Base-by-base conservation (phyloP, 805 yeast species). In the Candida sonorensis region DNA sequence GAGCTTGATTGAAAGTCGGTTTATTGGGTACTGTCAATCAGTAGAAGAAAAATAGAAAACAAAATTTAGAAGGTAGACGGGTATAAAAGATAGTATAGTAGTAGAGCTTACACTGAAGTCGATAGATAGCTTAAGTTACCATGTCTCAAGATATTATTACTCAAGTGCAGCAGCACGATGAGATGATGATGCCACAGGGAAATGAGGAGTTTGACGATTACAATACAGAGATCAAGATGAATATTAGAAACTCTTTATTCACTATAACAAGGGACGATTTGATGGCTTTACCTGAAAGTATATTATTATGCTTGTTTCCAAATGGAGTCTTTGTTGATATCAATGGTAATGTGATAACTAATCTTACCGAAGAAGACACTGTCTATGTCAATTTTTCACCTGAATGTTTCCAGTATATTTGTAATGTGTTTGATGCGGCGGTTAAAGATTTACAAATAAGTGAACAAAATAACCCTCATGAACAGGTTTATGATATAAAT, bases 201-300 rank as follows among this genome's bases (percentile, higher is more conserved):
- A 43, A 36, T 7, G 40, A 44, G 18, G 48, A 49, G 17, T 33
- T 37, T 35, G 69, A 72, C 27, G 80, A 74, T 45, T 72, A 65
- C 46, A 75, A 72, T 52, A 77, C 88, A 5, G 69, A 76, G 39
- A 83, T 90, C 34, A 78, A 75, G 50, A 66, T 90, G 59, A 78
- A 84, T 49, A 70, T 90, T 33, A 72, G 95, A 30, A 95, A 94
- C 13, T 60, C 59, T 12, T 61, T 67, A 40, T 86, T 88, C 56
- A 74, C 76, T 30, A 78, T 92, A 29, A 77, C 94, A 5, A 69
- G 96, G 40, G 94, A 85, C 46, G 95, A 86, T 53, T 69, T 92
- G 44, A 80, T 88, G 85, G 77, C 86, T 32, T 64, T 92, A 20
- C 98, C 98, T 1, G 98, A 92, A 53, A 77, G 88, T 38, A 75